Evolutionary conservation across 2,329 filamentous ascomycete species (phyloP), one percentile per base, ranked within the genome.

Genomic region (Albophoma yamanashiensis): DNA sequence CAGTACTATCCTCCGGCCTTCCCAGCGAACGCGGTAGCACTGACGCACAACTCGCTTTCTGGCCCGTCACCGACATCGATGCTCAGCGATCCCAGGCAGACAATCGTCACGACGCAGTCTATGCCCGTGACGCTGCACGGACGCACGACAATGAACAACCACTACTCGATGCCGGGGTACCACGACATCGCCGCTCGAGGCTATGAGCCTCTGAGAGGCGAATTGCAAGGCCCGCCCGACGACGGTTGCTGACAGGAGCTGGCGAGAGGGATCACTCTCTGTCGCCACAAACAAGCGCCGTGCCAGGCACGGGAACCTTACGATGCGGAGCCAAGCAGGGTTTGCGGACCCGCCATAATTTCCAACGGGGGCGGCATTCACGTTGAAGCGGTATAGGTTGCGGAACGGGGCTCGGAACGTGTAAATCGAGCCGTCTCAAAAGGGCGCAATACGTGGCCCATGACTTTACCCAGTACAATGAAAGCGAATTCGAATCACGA

Each of bases 111-210:
- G 65, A 64, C 38, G 55, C 69, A 56, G 61, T 58, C 66, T 25
- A 62, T 67, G 52, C 53, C 63, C 9, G 62, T 67, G 52, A 52
- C 63, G 7, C 62, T 62, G 39, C 66, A 68, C 45, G 61, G 59
- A 38, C 64, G 65, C 38, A 59, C 67, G n/a, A 57, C 62, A 6
- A 59, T 70, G 58, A 63, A 63, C 39, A 69, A 70, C 58, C 65
- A 62, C 9, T 65, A 69, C 15, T 59, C 68, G 9, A 65, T 70
- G 63, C 65, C 64, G 31, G 58, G 64, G 6, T 70, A 67, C 38
- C 63, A 67, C 39, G 64, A 64, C 42, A 56, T 63, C 4, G 59
- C 63, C 45, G 61, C 63, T 17, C 62, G 62, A 22, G 64, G 62
- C 17, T 60, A 66, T 53, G 65, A 64, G n/a, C 63, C 62, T 5